Base-by-base conservation (phyloP, 179 eudicot genomes). In the Monotropa hypopitys region DNA sequence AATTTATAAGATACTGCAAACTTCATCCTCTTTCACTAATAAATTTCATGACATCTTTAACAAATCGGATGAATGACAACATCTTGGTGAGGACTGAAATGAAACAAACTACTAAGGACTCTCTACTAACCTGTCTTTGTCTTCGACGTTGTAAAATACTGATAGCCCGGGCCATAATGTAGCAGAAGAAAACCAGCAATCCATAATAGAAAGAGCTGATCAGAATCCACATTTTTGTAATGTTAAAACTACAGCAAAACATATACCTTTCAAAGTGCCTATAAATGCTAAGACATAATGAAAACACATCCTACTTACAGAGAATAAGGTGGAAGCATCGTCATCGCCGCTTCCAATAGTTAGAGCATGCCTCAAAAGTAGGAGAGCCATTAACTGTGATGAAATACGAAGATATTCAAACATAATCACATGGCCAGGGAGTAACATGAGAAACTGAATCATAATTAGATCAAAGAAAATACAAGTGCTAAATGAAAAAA, bases 311-410 rank as follows among this genome's bases (percentile, higher is more conserved):
- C 70, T 2, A 84, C 96, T 89, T 80, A 91, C 97, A 70, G 93
- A 87, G 75, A 92, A 90, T 80, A 90, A 92, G 46, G 92, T 86
- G 47, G 95, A 92, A 79, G 88, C 86, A 76, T 92, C 97, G 45
- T 88, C 90, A 78, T 92, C 96, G 76, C 88, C 86, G 78, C 84
- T 82, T 66, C 92, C 81, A 33, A 89, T 81, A 45, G 81, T 76
- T 33, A 92, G 84, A 76, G 96, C 94, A 84, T 92, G 97, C 85
- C 96, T 92, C 84, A 92, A 77, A 61, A 92, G 91, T 56, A 92
- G 84, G 83, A 92, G 86, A 56, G 92, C 92, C 91, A 92, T 83
- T 77, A 92, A 78, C 97, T 92, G 90, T 78, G 81, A 80, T 62
- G 33, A 78, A 63, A 80, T 46, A 59, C 12, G 54, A 42, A 30